phyloP scores from a whole-genome alignment of 805 yeast genomes.

The Starmera dryadoides region DNA sequence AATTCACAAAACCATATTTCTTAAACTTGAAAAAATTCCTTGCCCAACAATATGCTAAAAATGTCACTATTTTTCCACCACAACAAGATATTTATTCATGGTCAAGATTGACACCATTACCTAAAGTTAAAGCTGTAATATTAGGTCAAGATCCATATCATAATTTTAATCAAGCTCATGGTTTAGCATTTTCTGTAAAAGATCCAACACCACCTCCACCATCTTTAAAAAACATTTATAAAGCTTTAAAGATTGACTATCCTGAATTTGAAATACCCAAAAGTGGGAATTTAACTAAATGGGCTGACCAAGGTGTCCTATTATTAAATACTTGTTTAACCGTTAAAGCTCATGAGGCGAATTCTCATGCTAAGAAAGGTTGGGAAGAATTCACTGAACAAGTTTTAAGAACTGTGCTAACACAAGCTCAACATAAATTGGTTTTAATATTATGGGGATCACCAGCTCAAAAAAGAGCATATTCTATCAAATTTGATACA shows the following conservation, averaged over 20 bases:
- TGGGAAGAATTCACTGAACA: constrained; percentile 89
- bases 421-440: constrained; percentile 6
- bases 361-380: constrained; percentile 83
- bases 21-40: constrained; percentile 63
- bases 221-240: constrained; percentile 80
- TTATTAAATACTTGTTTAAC: constrained; percentile 84
- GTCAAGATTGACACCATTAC: constrained; percentile 79
- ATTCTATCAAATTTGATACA: constrained; percentile 20
- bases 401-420: constrained; percentile 60
- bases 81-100: constrained; percentile 76
- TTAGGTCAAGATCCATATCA: constrained; percentile 98
- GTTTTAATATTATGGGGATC: constrained; percentile 29
- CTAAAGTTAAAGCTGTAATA: constrained; percentile 66
- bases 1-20: constrained; percentile 82
- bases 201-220: constrained; percentile 87
- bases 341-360: constrained; percentile 88
- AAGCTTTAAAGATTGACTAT: constrained; percentile 64
- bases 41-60: constrained; percentile 32
- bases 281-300: constrained; percentile 57
- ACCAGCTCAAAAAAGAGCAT: constrained; percentile 33
- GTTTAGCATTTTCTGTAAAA: constrained; percentile 86
- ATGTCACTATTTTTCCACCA: constrained; percentile 74
- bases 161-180: constrained; percentile 90
- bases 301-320: constrained; percentile 88
- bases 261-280: constrained; percentile 56